Evolutionary conservation across 1,139 yeast species (phyloP), one percentile per base, ranked within the genome.

Genomic region (Neolecta irregularis): DNA sequence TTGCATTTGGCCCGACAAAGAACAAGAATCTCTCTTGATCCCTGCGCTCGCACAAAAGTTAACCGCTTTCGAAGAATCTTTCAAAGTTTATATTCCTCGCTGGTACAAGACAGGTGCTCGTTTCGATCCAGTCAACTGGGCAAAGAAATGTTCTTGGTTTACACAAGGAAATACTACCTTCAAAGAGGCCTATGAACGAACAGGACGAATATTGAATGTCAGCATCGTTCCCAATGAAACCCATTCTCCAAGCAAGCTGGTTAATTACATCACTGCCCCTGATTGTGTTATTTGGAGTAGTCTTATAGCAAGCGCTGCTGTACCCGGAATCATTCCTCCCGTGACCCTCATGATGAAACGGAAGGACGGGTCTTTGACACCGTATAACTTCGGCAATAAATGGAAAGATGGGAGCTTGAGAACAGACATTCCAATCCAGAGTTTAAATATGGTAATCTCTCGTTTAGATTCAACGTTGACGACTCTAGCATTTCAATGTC

Each of bases 251-350:
- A 83, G 74, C 3, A 77, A 78, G 49, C 58, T 78, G 37, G 74
- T 88, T 53, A 78, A 78, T 47, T 72, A 72, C 48, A 66, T 76
- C 39, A 78, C 91, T 0, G 69, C 85, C 5, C 91, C 91, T 7
- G 68, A 75, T 51, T 76, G 88, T 50, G 74, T 77, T n/a, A 73
- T 78, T 15, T 78, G 91, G 91, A 72, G 80, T 2, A 62, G 85
- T 0, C 57, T 78, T 43, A 57, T 78, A 32, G 91, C 91, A 0
- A 73, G 83, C 8, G 70, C 81, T 3, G 91, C 91, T 0, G 91
- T 78, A 6, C 91, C 91, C 0, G 91, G 91, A 0, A 74, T 78
- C n/a, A 57, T 78, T 39, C 74, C 75, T 42, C 92, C 92, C 0
- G 88, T 77, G 20, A 81, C 75, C 4, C 57, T 78, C 37, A 74